Evolutionary conservation across 768 basidiomycete genomes (phyloP).

Genomic region (Psilocybe sp.): DNA sequence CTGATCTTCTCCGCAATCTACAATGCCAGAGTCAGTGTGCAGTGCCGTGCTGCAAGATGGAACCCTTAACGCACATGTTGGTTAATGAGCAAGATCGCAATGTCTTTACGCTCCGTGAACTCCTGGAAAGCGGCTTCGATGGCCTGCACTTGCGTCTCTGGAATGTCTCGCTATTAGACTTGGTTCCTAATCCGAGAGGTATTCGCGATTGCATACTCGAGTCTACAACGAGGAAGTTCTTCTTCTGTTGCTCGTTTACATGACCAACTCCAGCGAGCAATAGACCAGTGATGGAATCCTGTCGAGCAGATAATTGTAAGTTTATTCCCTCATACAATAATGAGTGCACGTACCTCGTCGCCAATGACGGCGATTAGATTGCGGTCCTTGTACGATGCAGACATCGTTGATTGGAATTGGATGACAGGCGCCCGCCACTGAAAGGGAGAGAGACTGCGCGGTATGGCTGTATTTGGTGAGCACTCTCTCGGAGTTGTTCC

Average conservation of each 20-base stretch:
- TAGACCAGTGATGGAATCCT: constrained; percentile 98
- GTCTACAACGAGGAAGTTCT: constrained; percentile 97
- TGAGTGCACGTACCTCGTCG: constrained; percentile 69
- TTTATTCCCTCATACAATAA: neutral
- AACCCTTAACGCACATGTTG: constrained; percentile 75
- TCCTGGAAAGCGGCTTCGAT: constrained; percentile 94
- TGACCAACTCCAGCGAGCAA: constrained; percentile 95
- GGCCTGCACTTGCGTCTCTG: constrained; percentile 87
- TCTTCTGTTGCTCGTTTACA: constrained; percentile 85
- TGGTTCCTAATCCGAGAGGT: neutral
- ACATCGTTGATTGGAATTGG: constrained; percentile 31
- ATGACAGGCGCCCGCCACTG: neutral
- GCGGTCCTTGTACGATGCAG: constrained; percentile 73
- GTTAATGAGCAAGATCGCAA: constrained; percentile 96
- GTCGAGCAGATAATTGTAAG: constrained; percentile 10
- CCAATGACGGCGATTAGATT: constrained; percentile 94
- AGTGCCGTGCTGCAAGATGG: neutral
- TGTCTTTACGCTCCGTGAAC: constrained; percentile 90
- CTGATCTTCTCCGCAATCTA: constrained; percentile 98
- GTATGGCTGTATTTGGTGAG: constrained; percentile 13
- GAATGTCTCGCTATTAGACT: neutral
- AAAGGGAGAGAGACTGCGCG: neutral
- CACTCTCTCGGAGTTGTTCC: neutral
- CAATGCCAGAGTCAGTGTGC: constrained; percentile 2
- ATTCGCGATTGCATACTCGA: constrained; percentile 58